Percentiles rank a stretch among this genome's conserved stretches.
phyloP scores from a whole-genome alignment of 495 filamentous ascomycete genomes.

The Xylaria sp. region DNA sequence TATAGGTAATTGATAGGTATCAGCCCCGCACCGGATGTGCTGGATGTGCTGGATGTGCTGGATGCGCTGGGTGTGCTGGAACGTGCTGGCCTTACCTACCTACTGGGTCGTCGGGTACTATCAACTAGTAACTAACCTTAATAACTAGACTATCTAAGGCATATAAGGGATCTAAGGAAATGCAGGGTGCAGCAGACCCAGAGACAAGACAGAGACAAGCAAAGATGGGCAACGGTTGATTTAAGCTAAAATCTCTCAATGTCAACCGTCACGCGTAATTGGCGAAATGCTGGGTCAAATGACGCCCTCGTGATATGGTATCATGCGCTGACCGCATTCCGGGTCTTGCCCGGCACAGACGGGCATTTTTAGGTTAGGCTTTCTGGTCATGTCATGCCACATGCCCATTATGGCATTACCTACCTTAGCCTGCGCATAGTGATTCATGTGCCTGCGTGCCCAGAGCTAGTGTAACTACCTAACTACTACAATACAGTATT shows the following conservation, averaged over 20 bases:
- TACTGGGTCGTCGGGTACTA: too few species aligned
- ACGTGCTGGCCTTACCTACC: neutral
- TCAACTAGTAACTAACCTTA: too few species aligned
- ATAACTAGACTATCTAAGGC: too few species aligned
- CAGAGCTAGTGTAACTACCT: too few species aligned
- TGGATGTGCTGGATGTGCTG: too few species aligned
- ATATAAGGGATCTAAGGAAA: too few species aligned
- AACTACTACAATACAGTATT: neutral
- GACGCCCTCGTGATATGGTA: conserved; percentile 13
- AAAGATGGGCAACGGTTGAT: neutral
- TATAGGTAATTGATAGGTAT: neutral
- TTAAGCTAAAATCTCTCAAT: neutral
- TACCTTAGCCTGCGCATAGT: too few species aligned
- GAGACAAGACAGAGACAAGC: too few species aligned
- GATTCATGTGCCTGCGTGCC: neutral
- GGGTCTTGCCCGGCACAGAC: neutral
- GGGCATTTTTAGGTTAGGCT: neutral
- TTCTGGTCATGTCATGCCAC: neutral
- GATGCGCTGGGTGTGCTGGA: too few species aligned
- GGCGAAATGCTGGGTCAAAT: conserved; percentile 11
- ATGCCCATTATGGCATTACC: too few species aligned
- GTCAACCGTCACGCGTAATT: neutral
- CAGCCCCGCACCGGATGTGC: conserved; percentile 25
- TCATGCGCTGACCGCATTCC: conserved; percentile 1
- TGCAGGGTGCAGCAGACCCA: neutral